Percentiles rank a stretch among this genome's conserved stretches.
phyloP scores from a whole-genome alignment of 192 early-diverging fungal genomes.

The Coemansia sp. region DNA sequence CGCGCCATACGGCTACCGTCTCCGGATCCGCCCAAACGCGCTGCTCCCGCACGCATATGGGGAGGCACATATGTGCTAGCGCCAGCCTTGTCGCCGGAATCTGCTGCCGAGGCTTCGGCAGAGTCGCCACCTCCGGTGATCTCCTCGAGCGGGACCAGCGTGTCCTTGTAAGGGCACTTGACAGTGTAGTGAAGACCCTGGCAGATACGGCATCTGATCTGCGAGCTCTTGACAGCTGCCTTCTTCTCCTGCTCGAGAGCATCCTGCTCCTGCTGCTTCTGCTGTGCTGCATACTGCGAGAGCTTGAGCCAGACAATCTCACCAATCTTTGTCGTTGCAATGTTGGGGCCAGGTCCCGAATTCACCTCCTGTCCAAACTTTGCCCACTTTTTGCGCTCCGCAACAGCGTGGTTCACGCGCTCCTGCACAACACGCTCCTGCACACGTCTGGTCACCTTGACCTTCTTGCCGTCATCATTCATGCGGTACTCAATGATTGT shows the following conservation, averaged over 20 bases:
- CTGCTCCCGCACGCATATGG: slow-evolving; percentile 68
- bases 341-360: slow-evolving; percentile 78
- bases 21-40: slow-evolving; percentile 27
- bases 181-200: slow-evolving; percentile 94
- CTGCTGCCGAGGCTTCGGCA: slow-evolving; percentile 1
- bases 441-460: slow-evolving; percentile 52
- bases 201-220: slow-evolving; percentile 92
- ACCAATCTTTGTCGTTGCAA: slow-evolving; percentile 82
- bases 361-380: slow-evolving; percentile 91
- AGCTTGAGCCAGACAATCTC: slow-evolving; percentile 88
- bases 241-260: slow-evolving; percentile 56
- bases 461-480: not conserved
- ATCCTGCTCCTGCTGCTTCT: slow-evolving; percentile 66
- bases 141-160: slow-evolving; percentile 76
- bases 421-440: slow-evolving; percentile 74
- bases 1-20: slow-evolving; percentile 45
- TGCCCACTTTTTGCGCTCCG: slow-evolving; percentile 74
- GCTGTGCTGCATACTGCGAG: slow-evolving; percentile 53
- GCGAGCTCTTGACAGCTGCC: slow-evolving; percentile 66
- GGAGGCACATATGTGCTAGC: slow-evolving; percentile 79
- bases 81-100: slow-evolving; percentile 9
- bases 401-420: slow-evolving; percentile 84
- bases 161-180: slow-evolving; percentile 99
- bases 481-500: too few relatives aligned
- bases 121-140: slow-evolving; percentile 34